Evolutionary conservation across 257 asterid genomes (phyloP), one percentile per base, ranked within the genome.

Genomic region (Nicotiana undulata): DNA sequence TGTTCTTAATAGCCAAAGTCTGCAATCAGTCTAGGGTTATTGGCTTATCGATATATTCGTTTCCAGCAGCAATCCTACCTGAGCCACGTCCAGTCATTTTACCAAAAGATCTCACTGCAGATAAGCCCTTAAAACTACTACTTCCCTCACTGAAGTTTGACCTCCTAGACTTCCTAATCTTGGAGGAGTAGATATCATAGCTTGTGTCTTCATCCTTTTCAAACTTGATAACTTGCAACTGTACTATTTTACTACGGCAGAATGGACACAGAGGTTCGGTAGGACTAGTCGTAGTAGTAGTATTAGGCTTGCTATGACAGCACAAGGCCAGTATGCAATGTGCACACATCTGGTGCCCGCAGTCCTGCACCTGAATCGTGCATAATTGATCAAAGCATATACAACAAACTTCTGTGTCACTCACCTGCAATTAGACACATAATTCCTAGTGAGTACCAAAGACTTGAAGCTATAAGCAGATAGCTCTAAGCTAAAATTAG

Each of bases 281-380:
- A 5, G 86, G 87, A 84, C 82, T 81, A 34, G 91, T 74, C 0
- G 91, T 81, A 75, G 92, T 82, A 75, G 92, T 82, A 17, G 98
- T 94, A 83, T 91, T 93, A 18, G 99, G 97, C 86, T 95, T 95
- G 85, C 90, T 92, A 63, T 95, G 96, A 87, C 99, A 93, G 85
- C 99, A 95, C 81, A 95, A 83, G 37, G 97, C 92, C 11, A 95
- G 88, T 10, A 93, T 88, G 86, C 99, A 95, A n/a, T 91, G 97
- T 10, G 98, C 99, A 76, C 99, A 95, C 99, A 95, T 95, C 28
- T 78, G 94, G 84, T 95, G 99, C 44, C 97, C 95, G 58, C 99
- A 95, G 9, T 90, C 92, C 85, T 89, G 97, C 79, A 93, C 97
- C 84, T 95, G 96, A 17, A 95, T 95, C 0, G 93, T 90, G 92